phyloP scores from a whole-genome alignment of 805 yeast species.

The Candida ficus region DNA sequence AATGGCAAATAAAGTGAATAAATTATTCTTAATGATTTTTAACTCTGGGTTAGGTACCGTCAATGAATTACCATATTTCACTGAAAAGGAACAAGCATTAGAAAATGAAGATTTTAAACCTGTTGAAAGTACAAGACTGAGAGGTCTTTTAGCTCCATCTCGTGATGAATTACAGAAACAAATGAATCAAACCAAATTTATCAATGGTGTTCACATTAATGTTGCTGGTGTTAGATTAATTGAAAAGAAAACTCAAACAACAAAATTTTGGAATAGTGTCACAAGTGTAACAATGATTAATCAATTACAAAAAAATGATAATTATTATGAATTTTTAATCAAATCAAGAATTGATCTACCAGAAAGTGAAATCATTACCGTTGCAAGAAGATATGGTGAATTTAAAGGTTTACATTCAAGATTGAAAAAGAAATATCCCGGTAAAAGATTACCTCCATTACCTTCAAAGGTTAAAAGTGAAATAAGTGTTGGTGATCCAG shows the following conservation, averaged over 20 bases:
- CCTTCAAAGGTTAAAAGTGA: conserved; percentile 49
- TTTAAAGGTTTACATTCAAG: conserved; percentile 52
- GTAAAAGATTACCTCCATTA: conserved; percentile 52
- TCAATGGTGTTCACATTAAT: conserved; percentile 59
- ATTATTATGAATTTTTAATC: conserved; percentile 21
- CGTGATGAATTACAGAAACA: conserved; percentile 32
- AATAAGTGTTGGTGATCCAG: conserved; percentile 22
- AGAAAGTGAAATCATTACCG: conserved; percentile 22
- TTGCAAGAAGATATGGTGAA: conserved; percentile 61
- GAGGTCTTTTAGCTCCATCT: conserved; percentile 34
- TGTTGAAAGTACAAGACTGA: conserved; percentile 28
- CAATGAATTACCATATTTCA: conserved; percentile 47
- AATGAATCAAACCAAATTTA: conserved; percentile 27
- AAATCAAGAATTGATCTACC: conserved; percentile 17
- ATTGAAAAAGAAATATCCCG: conserved; percentile 61
- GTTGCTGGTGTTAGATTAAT: conserved; percentile 57
- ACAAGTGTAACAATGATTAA: conserved; percentile 8
- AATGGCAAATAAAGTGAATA: conserved; percentile 53
- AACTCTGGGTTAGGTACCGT: conserved; percentile 68
- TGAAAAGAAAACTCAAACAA: conserved; percentile 22
- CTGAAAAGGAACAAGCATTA: conserved; percentile 24
- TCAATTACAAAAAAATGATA: conserved; percentile 20
- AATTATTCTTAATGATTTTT: conserved; percentile 60
- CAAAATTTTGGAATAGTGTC: conserved; percentile 25
- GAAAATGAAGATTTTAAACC: conserved; percentile 20